Conservation (phyloP, 2,329 filamentous ascomycete species). For the Cryphonectria radicalis region DNA sequence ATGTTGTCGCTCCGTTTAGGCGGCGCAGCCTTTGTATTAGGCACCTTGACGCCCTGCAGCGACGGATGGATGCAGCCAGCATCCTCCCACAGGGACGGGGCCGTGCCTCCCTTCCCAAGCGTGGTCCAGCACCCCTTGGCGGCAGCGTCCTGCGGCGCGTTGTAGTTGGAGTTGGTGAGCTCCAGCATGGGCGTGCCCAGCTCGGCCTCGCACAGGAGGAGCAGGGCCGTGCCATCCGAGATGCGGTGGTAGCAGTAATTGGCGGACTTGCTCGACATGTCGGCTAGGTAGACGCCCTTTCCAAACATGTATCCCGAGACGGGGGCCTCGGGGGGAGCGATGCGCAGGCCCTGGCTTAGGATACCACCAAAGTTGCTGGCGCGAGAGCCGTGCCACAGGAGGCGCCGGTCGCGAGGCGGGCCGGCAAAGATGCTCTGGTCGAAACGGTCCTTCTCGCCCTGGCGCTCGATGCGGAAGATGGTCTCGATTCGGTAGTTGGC, state of each 20-base stretch:
- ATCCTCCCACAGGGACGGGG: constrained; percentile 76
- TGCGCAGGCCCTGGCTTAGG: constrained; percentile 84
- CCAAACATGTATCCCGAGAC: constrained; percentile 85
- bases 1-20: constrained; percentile 54
- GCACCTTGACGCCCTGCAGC: constrained; percentile 72
- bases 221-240: constrained; percentile 71
- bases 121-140: constrained; percentile 66
- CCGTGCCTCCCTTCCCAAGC: constrained; percentile 68
- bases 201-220: constrained; percentile 84
- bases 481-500: constrained; percentile 65
- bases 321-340: constrained; percentile 83
- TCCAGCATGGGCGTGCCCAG: constrained; percentile 76
- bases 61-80: constrained; percentile 66
- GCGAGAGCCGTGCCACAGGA: constrained; percentile 88
- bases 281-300: constrained; percentile 86
- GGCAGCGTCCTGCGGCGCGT: constrained; percentile 67
- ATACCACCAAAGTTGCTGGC: constrained; percentile 87
- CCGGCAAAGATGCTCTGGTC: constrained; percentile 57
- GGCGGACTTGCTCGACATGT: constrained; percentile 82
- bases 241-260: constrained; percentile 69
- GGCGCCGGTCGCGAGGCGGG: constrained; percentile 64
- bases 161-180: constrained; percentile 60
- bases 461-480: constrained; percentile 82
- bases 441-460: constrained; percentile 74
- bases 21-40: constrained; percentile 47